phyloP scores from a whole-genome alignment of 1,284 basidiomycete species.

The Ustilago lituana region DNA sequence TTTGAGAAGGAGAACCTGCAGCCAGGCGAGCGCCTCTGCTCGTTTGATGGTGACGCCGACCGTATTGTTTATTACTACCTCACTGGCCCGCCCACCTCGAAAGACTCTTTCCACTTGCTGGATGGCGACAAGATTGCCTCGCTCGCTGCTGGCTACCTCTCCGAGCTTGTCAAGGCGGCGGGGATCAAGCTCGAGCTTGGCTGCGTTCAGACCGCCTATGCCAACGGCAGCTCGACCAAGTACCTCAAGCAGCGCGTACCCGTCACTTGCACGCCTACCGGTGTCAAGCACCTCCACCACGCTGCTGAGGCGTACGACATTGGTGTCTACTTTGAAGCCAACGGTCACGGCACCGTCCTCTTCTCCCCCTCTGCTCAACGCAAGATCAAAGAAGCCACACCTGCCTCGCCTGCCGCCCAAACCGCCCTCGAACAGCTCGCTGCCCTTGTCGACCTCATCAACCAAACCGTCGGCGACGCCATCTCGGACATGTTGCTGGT shows the following conservation, averaged over 20 bases:
- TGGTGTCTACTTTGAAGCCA: conserved; percentile 99
- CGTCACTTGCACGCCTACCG: conserved; percentile 93
- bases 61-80: conserved; percentile 92
- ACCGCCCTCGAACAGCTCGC: conserved; percentile 69
- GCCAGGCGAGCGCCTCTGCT: conserved; percentile 81
- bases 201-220: conserved; percentile 98
- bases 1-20: conserved; percentile 58
- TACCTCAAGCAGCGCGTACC: conserved; percentile 77
- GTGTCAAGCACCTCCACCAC: conserved; percentile 98
- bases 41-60: conserved; percentile 97
- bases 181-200: conserved; percentile 61
- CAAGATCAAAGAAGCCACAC: conserved; percentile 74
- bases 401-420: conserved; percentile 80
- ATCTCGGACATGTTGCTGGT: conserved; percentile 96
- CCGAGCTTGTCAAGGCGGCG: conserved; percentile 78
- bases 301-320: conserved; percentile 93
- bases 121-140: conserved; percentile 99
- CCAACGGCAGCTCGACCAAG: conserved; percentile 95
- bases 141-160: conserved; percentile 90
- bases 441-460: conserved; percentile 84
- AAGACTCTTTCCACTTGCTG: conserved; percentile 83
- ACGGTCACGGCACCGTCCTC: conserved; percentile 96
- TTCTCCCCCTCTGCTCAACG: conserved; percentile 74
- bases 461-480: conserved; percentile 98
- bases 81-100: conserved; percentile 71